A percentile compares a stretch with the other conserved stretches of the same genome.
These are phyloP conservation scores for Syncephalastrum racemosum DNA, from an alignment of 371 early-diverging fungal genomes.

Conservation along the genomic window DNA sequence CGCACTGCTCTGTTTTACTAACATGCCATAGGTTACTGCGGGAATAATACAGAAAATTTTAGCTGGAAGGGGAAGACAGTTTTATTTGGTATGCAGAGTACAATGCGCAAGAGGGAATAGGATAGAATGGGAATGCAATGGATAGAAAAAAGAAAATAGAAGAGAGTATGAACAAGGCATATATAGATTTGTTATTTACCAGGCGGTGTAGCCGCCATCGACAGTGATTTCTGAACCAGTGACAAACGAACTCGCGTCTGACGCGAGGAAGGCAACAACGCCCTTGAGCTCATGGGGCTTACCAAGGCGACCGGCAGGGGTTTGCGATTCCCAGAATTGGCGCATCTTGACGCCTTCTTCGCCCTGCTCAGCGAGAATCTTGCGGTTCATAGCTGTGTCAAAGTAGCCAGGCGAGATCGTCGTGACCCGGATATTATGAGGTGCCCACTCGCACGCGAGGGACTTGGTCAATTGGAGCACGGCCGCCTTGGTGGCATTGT, in stretches of 20 bases:
- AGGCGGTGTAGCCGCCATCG: slow-evolving; percentile 42
- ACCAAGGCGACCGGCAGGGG: slow-evolving; percentile 37
- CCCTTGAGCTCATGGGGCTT: slow-evolving; percentile 42
- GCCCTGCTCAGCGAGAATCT: slow-evolving; percentile 31
- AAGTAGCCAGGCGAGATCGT: slow-evolving; percentile 43
- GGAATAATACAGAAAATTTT: too few species aligned
- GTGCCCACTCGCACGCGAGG: slow-evolving; percentile 47
- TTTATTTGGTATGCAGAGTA: too few species aligned
- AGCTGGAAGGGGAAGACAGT: too few species aligned
- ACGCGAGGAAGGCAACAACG: slow-evolving; percentile 34
- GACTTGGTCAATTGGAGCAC: slow-evolving; percentile 44
- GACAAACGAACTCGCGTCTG: slow-evolving; percentile 35
- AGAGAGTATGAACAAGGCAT: neutral
- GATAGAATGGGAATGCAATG: neutral
- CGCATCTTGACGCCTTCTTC: slow-evolving; percentile 26
- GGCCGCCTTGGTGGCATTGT: slow-evolving; percentile 49
- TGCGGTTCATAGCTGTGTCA: slow-evolving; percentile 38
- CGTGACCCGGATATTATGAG: slow-evolving; percentile 43
- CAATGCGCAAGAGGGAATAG: neutral
- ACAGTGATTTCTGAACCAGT: slow-evolving; percentile 42
- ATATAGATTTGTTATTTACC: slow-evolving; percentile 13
- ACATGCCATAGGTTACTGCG: too few species aligned
- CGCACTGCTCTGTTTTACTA: too few species aligned
- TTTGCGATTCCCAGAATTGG: slow-evolving; percentile 30
- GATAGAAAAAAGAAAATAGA: neutral